phyloP scores from a whole-genome alignment of 805 yeast species.

The Lipomyces chichibuensis region DNA sequence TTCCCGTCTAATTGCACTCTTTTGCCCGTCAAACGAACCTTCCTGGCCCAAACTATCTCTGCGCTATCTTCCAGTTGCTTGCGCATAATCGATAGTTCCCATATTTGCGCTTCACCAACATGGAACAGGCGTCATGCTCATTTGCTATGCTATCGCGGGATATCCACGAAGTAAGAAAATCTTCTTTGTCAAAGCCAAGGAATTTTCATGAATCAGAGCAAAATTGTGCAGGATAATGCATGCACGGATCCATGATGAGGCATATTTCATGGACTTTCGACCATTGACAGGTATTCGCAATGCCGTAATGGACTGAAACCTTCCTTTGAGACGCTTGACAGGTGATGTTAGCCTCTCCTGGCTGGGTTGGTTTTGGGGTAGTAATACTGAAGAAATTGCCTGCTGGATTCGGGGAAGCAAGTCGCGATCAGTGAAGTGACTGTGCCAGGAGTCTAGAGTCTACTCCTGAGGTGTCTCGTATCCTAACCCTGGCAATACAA shows the following conservation, averaged over 20 bases:
- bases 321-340: not conserved
- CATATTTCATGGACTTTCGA: not conserved
- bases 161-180: not conserved
- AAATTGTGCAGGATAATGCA: not conserved
- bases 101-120: not conserved
- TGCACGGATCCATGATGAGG: not conserved
- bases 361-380: too few relatives aligned
- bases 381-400: too few relatives aligned
- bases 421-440: too few relatives aligned
- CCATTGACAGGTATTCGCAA: not conserved
- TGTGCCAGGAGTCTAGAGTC: too few relatives aligned
- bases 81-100: conserved; percentile 3
- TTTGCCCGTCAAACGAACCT: conserved; percentile 2
- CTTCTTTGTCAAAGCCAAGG: not conserved
- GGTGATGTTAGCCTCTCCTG: too few relatives aligned
- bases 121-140: too few relatives aligned
- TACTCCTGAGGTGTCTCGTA: too few relatives aligned
- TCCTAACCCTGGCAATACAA: too few relatives aligned
- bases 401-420: too few relatives aligned
- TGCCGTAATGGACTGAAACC: not conserved
- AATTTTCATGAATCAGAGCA: not conserved
- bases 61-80: not conserved
- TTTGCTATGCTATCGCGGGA: not conserved
- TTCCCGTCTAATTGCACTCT: conserved; percentile 5
- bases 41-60: conserved; percentile 1